These are phyloP conservation scores for Syzygium malaccense DNA, from an alignment of 441 rosid genomes.

Conservation along the genomic window DNA sequence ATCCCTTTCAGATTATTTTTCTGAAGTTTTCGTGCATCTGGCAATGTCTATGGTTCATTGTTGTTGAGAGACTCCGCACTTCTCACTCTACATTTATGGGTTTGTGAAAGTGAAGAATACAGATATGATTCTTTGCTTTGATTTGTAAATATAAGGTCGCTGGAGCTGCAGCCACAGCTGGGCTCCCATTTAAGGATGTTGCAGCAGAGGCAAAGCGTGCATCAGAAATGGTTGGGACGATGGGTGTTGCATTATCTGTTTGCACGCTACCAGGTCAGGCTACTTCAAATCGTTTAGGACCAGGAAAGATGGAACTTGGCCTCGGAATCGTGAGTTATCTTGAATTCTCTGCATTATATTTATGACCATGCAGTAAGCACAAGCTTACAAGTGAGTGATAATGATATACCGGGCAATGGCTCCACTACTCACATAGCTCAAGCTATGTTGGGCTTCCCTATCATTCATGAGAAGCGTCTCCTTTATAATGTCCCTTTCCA, in stretches of 20 bases:
- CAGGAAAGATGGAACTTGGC: constrained; percentile 97
- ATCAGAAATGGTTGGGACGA: constrained; percentile 87
- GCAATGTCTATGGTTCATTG: not conserved
- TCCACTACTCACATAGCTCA: not conserved
- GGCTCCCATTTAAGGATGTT: constrained; percentile 75
- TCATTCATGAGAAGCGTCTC: not conserved
- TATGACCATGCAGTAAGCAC: not conserved
- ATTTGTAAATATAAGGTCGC: constrained; percentile 47
- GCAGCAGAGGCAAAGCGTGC: constrained; percentile 82
- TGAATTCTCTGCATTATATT: not conserved
- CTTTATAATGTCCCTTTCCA: not conserved
- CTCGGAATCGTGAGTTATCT: constrained; percentile 84
- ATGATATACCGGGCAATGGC: not conserved
- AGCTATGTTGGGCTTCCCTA: not conserved
- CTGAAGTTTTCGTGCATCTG: not conserved
- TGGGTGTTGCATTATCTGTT: constrained; percentile 96
- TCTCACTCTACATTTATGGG: not conserved
- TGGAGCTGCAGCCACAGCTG: constrained; percentile 96
- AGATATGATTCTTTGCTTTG: not conserved
- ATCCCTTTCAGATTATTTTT: not conserved
- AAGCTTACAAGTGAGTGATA: not conserved
- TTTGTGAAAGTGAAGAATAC: not conserved
- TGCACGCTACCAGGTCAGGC: constrained; percentile 92
- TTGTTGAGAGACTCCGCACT: not conserved
- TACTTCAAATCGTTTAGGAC: constrained; percentile 88